Base-by-base conservation (phyloP, 176 grass and related monocot genomes). In the Musa acuminata region DNA sequence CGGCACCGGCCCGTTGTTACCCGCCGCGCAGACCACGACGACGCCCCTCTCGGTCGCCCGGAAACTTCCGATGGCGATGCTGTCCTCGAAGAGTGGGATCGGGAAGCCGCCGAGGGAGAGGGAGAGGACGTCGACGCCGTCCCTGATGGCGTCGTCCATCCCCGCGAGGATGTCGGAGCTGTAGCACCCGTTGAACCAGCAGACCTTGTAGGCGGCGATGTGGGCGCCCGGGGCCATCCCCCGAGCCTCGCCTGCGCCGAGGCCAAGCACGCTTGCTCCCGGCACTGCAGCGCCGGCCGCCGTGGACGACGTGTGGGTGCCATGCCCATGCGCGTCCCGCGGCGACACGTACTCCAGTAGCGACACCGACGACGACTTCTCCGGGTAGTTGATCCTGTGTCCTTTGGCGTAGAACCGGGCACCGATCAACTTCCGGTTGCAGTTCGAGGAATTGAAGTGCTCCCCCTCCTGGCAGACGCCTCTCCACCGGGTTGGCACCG, bases 41-140 rank as follows among this genome's bases (percentile, higher is more conserved):
- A 92, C 89, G 51, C 62, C 62, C 20, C 63, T 11, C 26, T 77
- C 81, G 11, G 78, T 86, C 53, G 93, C 90, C 0, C 90, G 85
- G 79, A 88, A 96, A 81, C 90, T 96, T 64, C 90, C 93, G 64
- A 97, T 93, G 9, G 93, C 89, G 13, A 92, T 90, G 75, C 85
- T 96, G 77, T 96, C 89, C 84, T 96, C 93, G 70, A 89, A 96
- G 5, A 96, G 87, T 23, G 93, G 93, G 76, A 92, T 90, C n/a
- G 89, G 86, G 71, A 96, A 96, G 12, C 89, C 89, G 4, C 87
- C 93, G 9, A 96, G 81, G 1, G 89, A 96, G 16, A 96, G 87
- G 1, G 21, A 73, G 71, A 73, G 50, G 71, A 73, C 19, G 52
- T 73, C 50, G 13, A 73, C 71, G 9, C 52, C 71, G 22, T 73